Percentiles rank a stretch among this genome's conserved stretches.
These are phyloP conservation scores for Speleostelium caveatum DNA, from an alignment of 78 protist genomes.

Conservation along the genomic window DNA sequence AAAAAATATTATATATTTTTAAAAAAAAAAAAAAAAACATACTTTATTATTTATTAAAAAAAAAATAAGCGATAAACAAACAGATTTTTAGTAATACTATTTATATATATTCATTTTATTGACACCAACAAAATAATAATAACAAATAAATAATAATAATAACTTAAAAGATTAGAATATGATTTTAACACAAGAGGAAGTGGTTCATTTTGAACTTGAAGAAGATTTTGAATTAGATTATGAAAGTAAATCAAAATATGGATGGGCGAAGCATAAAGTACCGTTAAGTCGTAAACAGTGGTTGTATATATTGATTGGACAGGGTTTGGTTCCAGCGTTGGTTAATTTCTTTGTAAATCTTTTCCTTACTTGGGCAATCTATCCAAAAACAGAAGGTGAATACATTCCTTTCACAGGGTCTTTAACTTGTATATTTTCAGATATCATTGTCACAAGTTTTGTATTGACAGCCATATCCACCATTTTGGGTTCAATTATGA, in stretches of 20 bases:
- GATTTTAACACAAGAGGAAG: conserved; percentile 28
- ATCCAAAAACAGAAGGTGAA: conserved; percentile 8
- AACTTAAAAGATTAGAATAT: not conserved
- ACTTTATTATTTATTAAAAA: too few species aligned
- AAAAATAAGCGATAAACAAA: too few species aligned
- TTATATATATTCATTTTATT: too few species aligned
- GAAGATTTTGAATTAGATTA: conserved; percentile 54
- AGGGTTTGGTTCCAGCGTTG: conserved; percentile 11
- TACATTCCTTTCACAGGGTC: conserved; percentile 1
- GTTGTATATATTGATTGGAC: conserved; percentile 30
- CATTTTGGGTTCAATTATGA: conserved; percentile 5
- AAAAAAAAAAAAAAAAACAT: not conserved
- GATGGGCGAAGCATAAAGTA: conserved; percentile 56
- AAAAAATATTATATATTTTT: not conserved
- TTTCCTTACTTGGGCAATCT: conserved; percentile 48
- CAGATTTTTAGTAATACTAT: too few species aligned
- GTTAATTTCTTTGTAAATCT: conserved; percentile 52
- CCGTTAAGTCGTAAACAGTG: conserved; percentile 43
- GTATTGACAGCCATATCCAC: conserved; percentile 1
- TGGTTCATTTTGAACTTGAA: conserved; percentile 38
- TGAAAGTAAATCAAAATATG: conserved; percentile 49
- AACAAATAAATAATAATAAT: too few species aligned
- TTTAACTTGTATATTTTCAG: conserved; percentile 53
- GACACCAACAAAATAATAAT: too few species aligned
- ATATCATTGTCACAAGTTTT: conserved; percentile 31